phyloP scores from a whole-genome alignment of 805 yeast species.

The Cyberlindnera euphorbiiphila region DNA sequence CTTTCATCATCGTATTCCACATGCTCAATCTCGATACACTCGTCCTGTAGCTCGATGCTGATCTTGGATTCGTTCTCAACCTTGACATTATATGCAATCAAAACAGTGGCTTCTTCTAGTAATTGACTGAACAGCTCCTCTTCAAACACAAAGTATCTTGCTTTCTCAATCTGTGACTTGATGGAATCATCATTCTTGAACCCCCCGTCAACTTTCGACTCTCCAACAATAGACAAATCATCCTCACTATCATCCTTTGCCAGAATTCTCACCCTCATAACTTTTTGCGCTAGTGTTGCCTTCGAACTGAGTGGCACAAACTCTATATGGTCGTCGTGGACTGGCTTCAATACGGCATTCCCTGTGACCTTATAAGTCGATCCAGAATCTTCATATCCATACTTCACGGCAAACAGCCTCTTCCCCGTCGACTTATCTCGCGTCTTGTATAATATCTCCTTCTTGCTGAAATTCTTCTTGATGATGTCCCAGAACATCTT shows the following conservation, averaged over 20 bases:
- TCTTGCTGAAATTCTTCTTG: slow-evolving; percentile 28
- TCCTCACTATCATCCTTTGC: slow-evolving; percentile 48
- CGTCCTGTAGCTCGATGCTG: slow-evolving; percentile 59
- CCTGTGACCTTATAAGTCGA: slow-evolving; percentile 66
- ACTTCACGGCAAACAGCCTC: slow-evolving; percentile 68
- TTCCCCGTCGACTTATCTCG: slow-evolving; percentile 52
- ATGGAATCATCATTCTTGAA: slow-evolving; percentile 34
- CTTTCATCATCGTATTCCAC: slow-evolving; percentile 37
- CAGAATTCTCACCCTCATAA: slow-evolving; percentile 56
- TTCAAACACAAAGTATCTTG: slow-evolving; percentile 77
- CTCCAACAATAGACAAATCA: slow-evolving; percentile 56
- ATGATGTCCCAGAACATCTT: slow-evolving; percentile 59
- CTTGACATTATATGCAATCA: slow-evolving; percentile 66
- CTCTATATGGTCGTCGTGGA: slow-evolving; percentile 38
- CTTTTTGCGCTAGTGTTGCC: slow-evolving; percentile 38
- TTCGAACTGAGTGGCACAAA: slow-evolving; percentile 35
- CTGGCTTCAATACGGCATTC: slow-evolving; percentile 61
- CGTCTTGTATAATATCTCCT: slow-evolving; percentile 66
- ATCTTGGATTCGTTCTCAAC: slow-evolving; percentile 62
- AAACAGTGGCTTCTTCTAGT: slow-evolving; percentile 65
- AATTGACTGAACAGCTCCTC: slow-evolving; percentile 82
- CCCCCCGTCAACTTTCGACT: slow-evolving; percentile 34
- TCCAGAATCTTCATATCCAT: slow-evolving; percentile 91
- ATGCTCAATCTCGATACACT: slow-evolving; percentile 68
- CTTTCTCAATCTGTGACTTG: slow-evolving; percentile 55